Evolutionary conservation across 2,329 filamentous ascomycete species (phyloP).

Genomic region (Hypoxylon sp.): DNA sequence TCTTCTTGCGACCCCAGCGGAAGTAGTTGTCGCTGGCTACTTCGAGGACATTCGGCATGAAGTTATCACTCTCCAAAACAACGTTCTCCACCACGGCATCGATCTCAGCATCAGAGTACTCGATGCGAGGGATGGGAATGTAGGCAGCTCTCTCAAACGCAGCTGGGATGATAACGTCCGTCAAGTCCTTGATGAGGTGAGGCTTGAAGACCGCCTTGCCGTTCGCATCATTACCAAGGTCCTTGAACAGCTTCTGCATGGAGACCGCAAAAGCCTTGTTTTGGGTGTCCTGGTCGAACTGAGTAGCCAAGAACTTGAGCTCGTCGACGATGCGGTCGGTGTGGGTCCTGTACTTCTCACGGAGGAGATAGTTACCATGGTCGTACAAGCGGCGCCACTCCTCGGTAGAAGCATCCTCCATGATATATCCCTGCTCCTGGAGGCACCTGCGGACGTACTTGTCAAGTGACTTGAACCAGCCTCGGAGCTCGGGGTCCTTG

Average conservation of each 20-base stretch:
- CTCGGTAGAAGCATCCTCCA: constrained; percentile 78
- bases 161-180: constrained; percentile 83
- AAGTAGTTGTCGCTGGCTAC: constrained; percentile 92
- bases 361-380: constrained; percentile 83
- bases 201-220: constrained; percentile 92
- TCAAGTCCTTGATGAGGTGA: constrained; percentile 87
- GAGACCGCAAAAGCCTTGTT: constrained; percentile 83
- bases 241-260: constrained; percentile 81
- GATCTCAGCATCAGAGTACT: constrained; percentile 83
- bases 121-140: constrained; percentile 91
- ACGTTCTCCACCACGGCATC: constrained; percentile 95
- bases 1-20: constrained; percentile 90
- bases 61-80: constrained; percentile 94
- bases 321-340: constrained; percentile 89
- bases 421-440: constrained; percentile 88
- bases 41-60: constrained; percentile 91
- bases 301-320: constrained; percentile 84
- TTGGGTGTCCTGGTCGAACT: constrained; percentile 87
- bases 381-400: constrained; percentile 90
- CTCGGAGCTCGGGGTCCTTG: constrained; percentile 81
- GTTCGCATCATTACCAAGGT: constrained; percentile 85
- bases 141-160: constrained; percentile 88
- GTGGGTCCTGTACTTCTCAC: constrained; percentile 85
- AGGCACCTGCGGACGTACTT: constrained; percentile 82
- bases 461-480: constrained; percentile 86